A percentile compares a stretch with the other conserved stretches of the same genome.
These are phyloP conservation scores for Astrothelium subdiscretum DNA, from an alignment of 495 filamentous ascomycete genomes.

Conservation along the genomic window DNA sequence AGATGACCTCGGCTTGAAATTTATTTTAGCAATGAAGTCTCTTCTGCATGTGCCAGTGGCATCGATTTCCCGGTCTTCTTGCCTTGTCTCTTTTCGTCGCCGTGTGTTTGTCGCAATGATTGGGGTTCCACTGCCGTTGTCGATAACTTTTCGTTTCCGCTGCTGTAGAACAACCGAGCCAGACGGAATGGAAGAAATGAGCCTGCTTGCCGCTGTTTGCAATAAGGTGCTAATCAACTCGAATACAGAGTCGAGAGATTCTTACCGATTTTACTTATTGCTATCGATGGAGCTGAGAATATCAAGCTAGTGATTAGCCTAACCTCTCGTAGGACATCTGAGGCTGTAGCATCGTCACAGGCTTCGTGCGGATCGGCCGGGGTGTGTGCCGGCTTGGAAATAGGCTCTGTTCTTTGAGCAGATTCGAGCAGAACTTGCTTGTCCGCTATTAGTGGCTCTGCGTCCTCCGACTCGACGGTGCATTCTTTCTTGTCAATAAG, in stretches of 20 bases:
- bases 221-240: background rate
- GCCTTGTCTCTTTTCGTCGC: background rate
- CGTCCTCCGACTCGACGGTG: background rate
- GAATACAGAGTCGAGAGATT: background rate
- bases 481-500: background rate
- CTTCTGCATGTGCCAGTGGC: background rate
- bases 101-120: background rate
- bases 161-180: background rate
- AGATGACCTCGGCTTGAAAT: background rate
- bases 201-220: background rate
- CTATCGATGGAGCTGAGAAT: background rate
- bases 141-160: background rate
- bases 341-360: background rate
- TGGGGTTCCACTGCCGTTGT: background rate
- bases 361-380: background rate
- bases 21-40: background rate
- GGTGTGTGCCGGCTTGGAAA: background rate
- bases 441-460: background rate
- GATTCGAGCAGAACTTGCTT: background rate
- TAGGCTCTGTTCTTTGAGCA: background rate
- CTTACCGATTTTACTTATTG: background rate
- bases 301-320: background rate
- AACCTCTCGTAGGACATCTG: background rate
- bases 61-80: background rate
- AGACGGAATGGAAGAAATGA: background rate